Percentiles rank a stretch among this genome's conserved stretches.
phyloP scores from a whole-genome alignment of 1,139 yeast genomes.

The Scheffersomyces insectosa region DNA sequence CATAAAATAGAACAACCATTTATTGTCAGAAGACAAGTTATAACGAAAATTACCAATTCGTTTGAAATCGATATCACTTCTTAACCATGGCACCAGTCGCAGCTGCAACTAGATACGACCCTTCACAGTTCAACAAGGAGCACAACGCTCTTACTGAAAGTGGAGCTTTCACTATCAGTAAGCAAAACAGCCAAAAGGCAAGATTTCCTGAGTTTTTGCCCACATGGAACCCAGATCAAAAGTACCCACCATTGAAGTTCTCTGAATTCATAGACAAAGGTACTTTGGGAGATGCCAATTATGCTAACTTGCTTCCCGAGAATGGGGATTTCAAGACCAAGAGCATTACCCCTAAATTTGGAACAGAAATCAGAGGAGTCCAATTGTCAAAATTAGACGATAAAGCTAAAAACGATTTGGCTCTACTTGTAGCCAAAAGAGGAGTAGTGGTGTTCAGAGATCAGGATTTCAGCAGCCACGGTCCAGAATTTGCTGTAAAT shows the following conservation, averaged over 20 bases:
- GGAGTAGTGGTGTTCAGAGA: slow-evolving; percentile 37
- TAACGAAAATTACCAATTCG: too few species aligned
- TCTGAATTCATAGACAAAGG: slow-evolving; percentile 25
- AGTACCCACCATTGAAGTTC: slow-evolving; percentile 24
- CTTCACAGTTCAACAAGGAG: slow-evolving; percentile 30
- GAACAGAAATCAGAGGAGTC: slow-evolving; percentile 21
- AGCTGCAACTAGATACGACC: slow-evolving; percentile 22
- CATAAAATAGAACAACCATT: too few species aligned
- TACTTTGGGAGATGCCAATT: slow-evolving; percentile 17
- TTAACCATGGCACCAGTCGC: slow-evolving; percentile 7
- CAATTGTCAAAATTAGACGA: slow-evolving; percentile 24
- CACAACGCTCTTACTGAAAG: slow-evolving; percentile 23
- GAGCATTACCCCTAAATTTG: slow-evolving; percentile 18
- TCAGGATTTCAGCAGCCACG: slow-evolving; percentile 31
- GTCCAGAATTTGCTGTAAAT: slow-evolving; percentile 29
- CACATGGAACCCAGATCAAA: slow-evolving; percentile 30
- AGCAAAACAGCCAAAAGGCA: slow-evolving; percentile 19
- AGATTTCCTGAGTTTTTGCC: slow-evolving; percentile 27
- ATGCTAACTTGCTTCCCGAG: slow-evolving; percentile 17
- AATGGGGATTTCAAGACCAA: slow-evolving; percentile 7
- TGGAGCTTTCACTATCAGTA: slow-evolving; percentile 28
- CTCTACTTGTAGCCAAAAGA: slow-evolving; percentile 33
- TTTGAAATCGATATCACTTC: not conserved
- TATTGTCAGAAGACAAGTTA: too few species aligned
- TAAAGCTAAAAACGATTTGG: slow-evolving; percentile 32